Evolutionary conservation across 2,329 filamentous ascomycete genomes (phyloP), one percentile per base, ranked within the genome.

Genomic region (Coleophoma crateriformis): DNA sequence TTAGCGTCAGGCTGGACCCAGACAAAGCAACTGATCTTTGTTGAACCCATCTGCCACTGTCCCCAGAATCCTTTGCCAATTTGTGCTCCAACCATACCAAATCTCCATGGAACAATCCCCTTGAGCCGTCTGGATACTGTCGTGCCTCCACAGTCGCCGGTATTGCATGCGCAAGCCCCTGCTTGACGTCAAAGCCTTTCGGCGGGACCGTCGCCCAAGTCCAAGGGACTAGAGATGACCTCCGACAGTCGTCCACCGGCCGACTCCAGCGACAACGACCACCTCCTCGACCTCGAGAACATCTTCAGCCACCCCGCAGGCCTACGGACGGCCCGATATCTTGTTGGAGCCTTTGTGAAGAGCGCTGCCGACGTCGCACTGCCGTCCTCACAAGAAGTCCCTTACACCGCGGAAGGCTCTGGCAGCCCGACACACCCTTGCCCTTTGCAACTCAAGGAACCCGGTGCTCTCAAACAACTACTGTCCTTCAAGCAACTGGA

Each of bases 271-370:
- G 17, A 22, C 39, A 20, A n/a, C 47, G 42, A 50, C 32, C 19
- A 10, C 22, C 34, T 34, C 19, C n/a, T 49, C 17, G 48, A 51
- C 32, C 46, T 55, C 39, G 48, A 45, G n/a, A 42, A 49, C 27
- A 43, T 45, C 11, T 53, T 53, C 13, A 6, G 34, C 13, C 49
- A 50, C 37, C 49, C 49, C 22, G 44, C 37, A n/a, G 44, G 49
- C 17, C 47, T 59, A n/a, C 43, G 38, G 17, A 50, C 49, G 7
- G 55, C 55, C 33, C 51, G 54, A 37, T 41, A 46, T 33, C 47
- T 56, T 34, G 54, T 54, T 27, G 27, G 41, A n/a, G 41, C 41
- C 12, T 27, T 44, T 14, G 41, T 44, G 5, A 22, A 44, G 27
- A 32, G 20, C 11, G 41, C 20, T 27, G 41, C 32, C 15, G 41